phyloP scores from a whole-genome alignment of 164 flowering plant species.

The Amborella trichopoda region DNA sequence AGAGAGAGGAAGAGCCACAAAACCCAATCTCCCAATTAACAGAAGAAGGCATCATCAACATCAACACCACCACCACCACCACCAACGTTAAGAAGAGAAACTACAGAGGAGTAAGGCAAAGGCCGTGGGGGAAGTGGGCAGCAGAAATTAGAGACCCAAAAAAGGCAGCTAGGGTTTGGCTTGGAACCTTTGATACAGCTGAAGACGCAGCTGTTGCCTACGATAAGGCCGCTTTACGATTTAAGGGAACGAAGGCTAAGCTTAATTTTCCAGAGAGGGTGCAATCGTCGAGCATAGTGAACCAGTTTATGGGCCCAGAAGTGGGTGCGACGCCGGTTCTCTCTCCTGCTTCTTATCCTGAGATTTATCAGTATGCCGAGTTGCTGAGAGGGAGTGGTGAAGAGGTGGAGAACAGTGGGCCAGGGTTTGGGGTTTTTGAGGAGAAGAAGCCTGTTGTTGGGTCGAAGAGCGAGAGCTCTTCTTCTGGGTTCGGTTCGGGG shows the following conservation, averaged over 20 bases:
- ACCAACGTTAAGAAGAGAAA: not conserved
- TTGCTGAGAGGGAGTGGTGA: slow-evolving; percentile 1
- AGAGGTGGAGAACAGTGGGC: too few relatives aligned
- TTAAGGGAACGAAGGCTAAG: slow-evolving; percentile 9
- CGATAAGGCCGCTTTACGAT: slow-evolving; percentile 8
- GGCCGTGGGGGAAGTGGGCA: slow-evolving; percentile 9
- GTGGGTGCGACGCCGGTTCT: not conserved
- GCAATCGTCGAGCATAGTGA: not conserved
- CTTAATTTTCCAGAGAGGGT: slow-evolving; percentile 8
- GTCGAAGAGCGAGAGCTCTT: too few relatives aligned
- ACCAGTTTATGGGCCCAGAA: not conserved
- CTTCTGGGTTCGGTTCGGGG: too few relatives aligned
- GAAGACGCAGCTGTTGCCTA: slow-evolving; percentile 2
- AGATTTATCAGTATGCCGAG: slow-evolving; percentile 2
- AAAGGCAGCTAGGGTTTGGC: slow-evolving; percentile 10
- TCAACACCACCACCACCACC: too few relatives aligned
- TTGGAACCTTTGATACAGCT: slow-evolving; percentile 2
- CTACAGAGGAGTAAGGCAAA: slow-evolving; percentile 7
- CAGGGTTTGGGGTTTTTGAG: too few relatives aligned
- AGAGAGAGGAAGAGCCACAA: too few relatives aligned
- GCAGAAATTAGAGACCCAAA: slow-evolving; percentile 11
- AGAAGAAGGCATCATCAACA: too few relatives aligned
- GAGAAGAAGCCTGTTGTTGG: too few relatives aligned
- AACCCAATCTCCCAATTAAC: too few relatives aligned
- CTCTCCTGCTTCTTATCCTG: slow-evolving; percentile 1